Evolutionary conservation across 805 yeast species (phyloP), one percentile per base, ranked within the genome.

Genomic region (Maudiozyma bulderi): DNA sequence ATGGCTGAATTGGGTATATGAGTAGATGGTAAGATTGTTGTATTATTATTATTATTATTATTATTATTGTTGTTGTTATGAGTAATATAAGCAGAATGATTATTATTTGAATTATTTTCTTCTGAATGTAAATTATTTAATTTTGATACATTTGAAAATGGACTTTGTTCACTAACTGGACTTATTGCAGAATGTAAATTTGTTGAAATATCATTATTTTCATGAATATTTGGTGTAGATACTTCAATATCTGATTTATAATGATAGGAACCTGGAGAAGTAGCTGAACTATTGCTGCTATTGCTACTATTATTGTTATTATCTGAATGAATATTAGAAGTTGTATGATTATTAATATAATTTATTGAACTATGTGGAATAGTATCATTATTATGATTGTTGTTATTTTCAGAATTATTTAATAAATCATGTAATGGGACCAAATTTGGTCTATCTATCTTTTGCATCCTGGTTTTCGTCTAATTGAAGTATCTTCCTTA

Each of bases 371-470:
- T 32, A 11, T 32, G 34, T 8, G 9, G 34, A 11, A 9, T 32
- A 3, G 13, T 32, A 32, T 8, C 3, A 32, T 8, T 32, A 32
- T 32, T 32, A 32, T 14, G 2, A 35, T 14, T 8, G 14, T 14
- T 35, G 14, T 35, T 35, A n/a, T 15, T 35, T 35, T 26, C 43
- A 28, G 43, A 11, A 9, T 32, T 40, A 34, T 53, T 53, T 28
- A 52, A 14, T 29, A 52, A 34, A 41, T 52, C 51, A 11, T 46
- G 37, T 13, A 49, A 29, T 8, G 46, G 38, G 11, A 49, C 48
- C 33, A 32, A 10, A 32, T 47, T 47, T 40, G 26, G 29, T 39
- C n/a, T 26, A 15, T n/a, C 40, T 35, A 40, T 11, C 38, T 30
- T 29, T 7, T 45, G 38, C 32, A 41, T 20, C n/a, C n/a, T 46